phyloP scores from a whole-genome alignment of 495 filamentous ascomycete genomes.

The Neurospora sp. region DNA sequence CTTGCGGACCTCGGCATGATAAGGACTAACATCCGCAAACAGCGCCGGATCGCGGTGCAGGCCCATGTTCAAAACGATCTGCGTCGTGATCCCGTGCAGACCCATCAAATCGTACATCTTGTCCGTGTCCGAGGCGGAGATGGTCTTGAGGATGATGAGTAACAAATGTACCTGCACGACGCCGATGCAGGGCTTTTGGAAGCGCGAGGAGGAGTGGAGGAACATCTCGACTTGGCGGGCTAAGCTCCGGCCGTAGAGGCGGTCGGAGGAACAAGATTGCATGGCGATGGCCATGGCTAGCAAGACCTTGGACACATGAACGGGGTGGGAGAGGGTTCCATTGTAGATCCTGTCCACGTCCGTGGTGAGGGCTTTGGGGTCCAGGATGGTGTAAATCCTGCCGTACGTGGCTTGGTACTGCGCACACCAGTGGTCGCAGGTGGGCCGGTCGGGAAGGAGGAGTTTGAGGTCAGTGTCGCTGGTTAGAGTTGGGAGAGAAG shows the following conservation, averaged over 20 bases:
- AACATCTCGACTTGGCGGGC: conserved; percentile 10
- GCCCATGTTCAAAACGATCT: conserved; percentile 13
- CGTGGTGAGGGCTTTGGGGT: conserved; percentile 1
- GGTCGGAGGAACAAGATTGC: conserved; percentile 8
- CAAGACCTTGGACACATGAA: conserved; percentile 7
- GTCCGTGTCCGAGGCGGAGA: conserved; percentile 15
- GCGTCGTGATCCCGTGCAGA: conserved; percentile 10
- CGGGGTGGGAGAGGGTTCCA: conserved; percentile 4
- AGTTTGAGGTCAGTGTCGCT: neutral
- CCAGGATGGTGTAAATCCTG: conserved; percentile 13
- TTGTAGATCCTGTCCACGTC: conserved; percentile 7
- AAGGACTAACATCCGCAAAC: conserved; percentile 7
- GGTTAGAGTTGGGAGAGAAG: neutral
- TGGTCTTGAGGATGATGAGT: conserved; percentile 8
- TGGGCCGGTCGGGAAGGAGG: conserved; percentile 8
- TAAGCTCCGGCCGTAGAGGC: conserved; percentile 5
- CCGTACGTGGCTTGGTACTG: conserved; percentile 9
- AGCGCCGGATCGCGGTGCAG: conserved; percentile 10
- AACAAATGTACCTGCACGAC: conserved; percentile 14
- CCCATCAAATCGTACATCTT: conserved; percentile 12
- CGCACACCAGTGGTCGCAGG: conserved; percentile 6
- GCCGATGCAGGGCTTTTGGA: conserved; percentile 16
- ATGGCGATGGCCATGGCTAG: conserved; percentile 12
- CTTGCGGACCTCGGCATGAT: conserved; percentile 13
- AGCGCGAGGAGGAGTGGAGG: conserved; percentile 3